A percentile compares a stretch with the other conserved stretches of the same genome.
Evolutionary conservation across 495 filamentous ascomycete genomes (phyloP).

Genomic region (Aspergillus egyptiacus): DNA sequence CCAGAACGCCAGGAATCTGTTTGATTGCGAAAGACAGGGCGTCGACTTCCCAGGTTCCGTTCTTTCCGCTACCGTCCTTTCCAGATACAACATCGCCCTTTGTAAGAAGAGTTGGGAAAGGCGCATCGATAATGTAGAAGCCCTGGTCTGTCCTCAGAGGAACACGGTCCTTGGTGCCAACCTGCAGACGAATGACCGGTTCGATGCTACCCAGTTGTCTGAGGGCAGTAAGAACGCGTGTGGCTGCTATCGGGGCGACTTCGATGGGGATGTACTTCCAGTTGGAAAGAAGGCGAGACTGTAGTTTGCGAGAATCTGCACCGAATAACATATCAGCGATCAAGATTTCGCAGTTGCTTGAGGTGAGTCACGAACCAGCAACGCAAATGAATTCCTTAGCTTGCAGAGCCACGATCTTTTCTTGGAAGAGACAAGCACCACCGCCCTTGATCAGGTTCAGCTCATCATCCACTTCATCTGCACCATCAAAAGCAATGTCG

Average conservation of each 20-base stretch:
- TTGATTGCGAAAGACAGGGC: slow-evolving; percentile 67
- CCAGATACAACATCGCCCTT: slow-evolving; percentile 49
- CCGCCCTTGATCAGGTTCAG: slow-evolving; percentile 97
- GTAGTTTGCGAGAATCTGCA: slow-evolving; percentile 79
- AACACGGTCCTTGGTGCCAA: slow-evolving; percentile 65
- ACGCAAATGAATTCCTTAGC: slow-evolving; percentile 90
- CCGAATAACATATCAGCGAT: neutral
- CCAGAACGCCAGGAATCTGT: slow-evolving; percentile 77
- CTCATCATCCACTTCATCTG: slow-evolving; percentile 93
- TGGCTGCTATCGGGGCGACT: slow-evolving; percentile 75
- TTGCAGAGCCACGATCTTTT: slow-evolving; percentile 86
- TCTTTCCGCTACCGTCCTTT: slow-evolving; percentile 43
- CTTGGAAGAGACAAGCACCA: slow-evolving; percentile 93
- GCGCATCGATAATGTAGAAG: slow-evolving; percentile 89
- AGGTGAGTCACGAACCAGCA: slow-evolving; percentile 53
- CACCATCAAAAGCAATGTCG: slow-evolving; percentile 89
- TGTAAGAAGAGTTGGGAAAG: slow-evolving; percentile 66
- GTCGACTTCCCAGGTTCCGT: slow-evolving; percentile 72
- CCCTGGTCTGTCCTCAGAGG: slow-evolving; percentile 89
- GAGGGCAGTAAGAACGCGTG: slow-evolving; percentile 62
- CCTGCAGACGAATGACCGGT: slow-evolving; percentile 62
- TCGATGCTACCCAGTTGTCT: slow-evolving; percentile 60
- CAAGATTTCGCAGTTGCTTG: neutral
- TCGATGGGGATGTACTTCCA: slow-evolving; percentile 91
- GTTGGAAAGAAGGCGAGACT: slow-evolving; percentile 63